Base-by-base conservation (phyloP, 139 green algal genomes). In the Chlorella vulgaris region DNA sequence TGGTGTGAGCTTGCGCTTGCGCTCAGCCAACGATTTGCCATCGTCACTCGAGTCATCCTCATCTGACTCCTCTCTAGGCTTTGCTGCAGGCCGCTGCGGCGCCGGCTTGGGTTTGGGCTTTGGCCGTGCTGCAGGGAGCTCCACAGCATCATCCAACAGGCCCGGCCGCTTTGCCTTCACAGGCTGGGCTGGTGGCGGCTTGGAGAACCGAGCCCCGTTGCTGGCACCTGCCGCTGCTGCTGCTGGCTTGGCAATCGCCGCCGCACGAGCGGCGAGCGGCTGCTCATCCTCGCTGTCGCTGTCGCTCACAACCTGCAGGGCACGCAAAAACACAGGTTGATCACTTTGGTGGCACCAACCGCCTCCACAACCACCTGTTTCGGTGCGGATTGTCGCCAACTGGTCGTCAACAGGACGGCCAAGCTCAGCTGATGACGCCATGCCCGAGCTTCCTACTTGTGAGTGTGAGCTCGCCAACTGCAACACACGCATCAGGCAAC, bases 251-350 rank as follows among this genome's bases (percentile, higher is more conserved):
- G 69, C 73, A 39, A 39, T 29, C 28, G 69, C 53, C 28, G 61
- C 61, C 6, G 66, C 50, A 3, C 83, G 58, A 1, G 38, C 61
- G 6, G 82, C 87, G 35, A 91, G 66, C 8, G 88, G 88, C 76
- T 85, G n/a, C 31, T 88, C 84, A 24, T 85, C 84, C n/a, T 88
- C 84, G 50, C 83, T 87, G 55, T 87, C 83, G 43, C 43, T 68
- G 61, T 81, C 75, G 40, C 40, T 63, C 29, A 74, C 61, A n/a
- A 65, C 55, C 55, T 65, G 55, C 55, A 65, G 22, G 18, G 8
- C 8, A 70, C 22, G 8, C 29, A 18, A 70, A 24, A 15, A 10
- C 47, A 58, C 47, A 58, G 15, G n/a, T n/a, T n/a, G n/a, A n/a
- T n/a, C n/a, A n/a, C n/a, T n/a, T n/a, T n/a, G n/a, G n/a, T n/a